A percentile compares a stretch with the other conserved stretches of the same genome.
These are phyloP conservation scores for Lachnellula cervina DNA, from an alignment of 2,329 filamentous ascomycete genomes.

Conservation along the genomic window DNA sequence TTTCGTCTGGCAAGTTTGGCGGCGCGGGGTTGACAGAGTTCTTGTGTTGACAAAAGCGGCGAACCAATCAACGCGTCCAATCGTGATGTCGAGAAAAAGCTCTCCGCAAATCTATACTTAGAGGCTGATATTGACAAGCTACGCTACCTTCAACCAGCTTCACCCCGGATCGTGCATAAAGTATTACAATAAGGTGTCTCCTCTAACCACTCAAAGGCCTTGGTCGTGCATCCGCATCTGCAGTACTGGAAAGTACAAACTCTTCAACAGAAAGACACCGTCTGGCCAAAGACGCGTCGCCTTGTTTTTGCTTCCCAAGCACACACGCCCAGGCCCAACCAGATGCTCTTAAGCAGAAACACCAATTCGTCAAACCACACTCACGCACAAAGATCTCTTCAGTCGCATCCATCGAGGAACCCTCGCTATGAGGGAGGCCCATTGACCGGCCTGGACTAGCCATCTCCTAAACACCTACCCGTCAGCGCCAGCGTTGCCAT, in stretches of 20 bases:
- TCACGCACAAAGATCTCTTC: conserved; percentile 6
- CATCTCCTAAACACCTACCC: conserved; percentile 6
- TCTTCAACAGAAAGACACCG: conserved; percentile 5
- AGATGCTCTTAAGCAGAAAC: conserved; percentile 7
- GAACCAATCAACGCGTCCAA: conserved; percentile 26
- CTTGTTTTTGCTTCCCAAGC: conserved; percentile 5
- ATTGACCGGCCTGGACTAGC: conserved; percentile 23
- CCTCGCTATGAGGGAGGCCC: conserved; percentile 25
- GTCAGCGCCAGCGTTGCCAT: conserved; percentile 47
- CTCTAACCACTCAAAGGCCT: background rate
- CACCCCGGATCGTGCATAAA: conserved; percentile 2
- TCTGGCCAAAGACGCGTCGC: conserved; percentile 4
- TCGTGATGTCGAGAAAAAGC: background rate
- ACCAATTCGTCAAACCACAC: conserved; percentile 4
- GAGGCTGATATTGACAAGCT: no score
- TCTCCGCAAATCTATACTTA: conserved; percentile 2
- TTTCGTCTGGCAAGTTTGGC: conserved; percentile 14
- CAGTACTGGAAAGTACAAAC: background rate
- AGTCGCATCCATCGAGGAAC: conserved; percentile 10
- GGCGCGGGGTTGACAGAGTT: conserved; percentile 12
- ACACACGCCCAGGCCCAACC: conserved; percentile 10
- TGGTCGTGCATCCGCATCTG: conserved; percentile 13
- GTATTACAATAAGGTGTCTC: background rate
- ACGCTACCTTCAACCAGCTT: background rate
- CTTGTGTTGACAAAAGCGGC: conserved; percentile 16